Evolutionary conservation across 1,284 basidiomycete species (phyloP).

Genomic region (Mycosarcoma maydis): DNA sequence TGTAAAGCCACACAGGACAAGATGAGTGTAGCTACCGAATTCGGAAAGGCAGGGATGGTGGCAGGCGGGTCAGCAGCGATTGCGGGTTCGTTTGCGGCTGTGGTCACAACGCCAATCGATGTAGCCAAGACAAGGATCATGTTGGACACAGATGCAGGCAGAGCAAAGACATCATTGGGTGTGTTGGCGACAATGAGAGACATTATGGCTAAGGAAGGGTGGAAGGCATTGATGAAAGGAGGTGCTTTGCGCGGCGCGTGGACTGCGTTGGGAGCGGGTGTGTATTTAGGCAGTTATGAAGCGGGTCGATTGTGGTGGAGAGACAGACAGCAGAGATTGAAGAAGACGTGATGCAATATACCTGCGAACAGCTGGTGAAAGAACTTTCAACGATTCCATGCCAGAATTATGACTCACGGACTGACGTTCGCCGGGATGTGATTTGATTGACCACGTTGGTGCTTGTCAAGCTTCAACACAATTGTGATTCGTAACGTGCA

Average conservation of each 20-base stretch:
- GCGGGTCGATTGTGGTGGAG: slow-evolving; percentile 60
- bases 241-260: slow-evolving; percentile 53
- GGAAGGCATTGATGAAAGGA: slow-evolving; percentile 49
- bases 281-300: slow-evolving; percentile 61
- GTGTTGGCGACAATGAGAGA: slow-evolving; percentile 41
- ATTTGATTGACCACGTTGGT: too few species aligned
- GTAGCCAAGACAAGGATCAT: slow-evolving; percentile 61
- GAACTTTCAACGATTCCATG: too few species aligned
- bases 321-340: slow-evolving; percentile 28
- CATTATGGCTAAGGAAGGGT: slow-evolving; percentile 47
- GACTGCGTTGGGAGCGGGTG: slow-evolving; percentile 60
- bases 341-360: slow-evolving; percentile 5
- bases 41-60: slow-evolving; percentile 47
- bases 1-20: slow-evolving; percentile 20
- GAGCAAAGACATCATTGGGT: slow-evolving; percentile 12
- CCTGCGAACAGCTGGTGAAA: background rate
- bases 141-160: slow-evolving; percentile 27
- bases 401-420: too few species aligned
- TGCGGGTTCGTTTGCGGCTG: slow-evolving; percentile 48
- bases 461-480: too few species aligned
- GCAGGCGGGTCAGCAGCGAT: slow-evolving; percentile 47
- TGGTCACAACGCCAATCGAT: slow-evolving; percentile 54
- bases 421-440: too few species aligned
- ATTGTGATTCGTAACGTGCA: too few species aligned
- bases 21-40: slow-evolving; percentile 26